Conservation (phyloP, 805 yeast species). For the Millerozyma acaciae region DNA sequence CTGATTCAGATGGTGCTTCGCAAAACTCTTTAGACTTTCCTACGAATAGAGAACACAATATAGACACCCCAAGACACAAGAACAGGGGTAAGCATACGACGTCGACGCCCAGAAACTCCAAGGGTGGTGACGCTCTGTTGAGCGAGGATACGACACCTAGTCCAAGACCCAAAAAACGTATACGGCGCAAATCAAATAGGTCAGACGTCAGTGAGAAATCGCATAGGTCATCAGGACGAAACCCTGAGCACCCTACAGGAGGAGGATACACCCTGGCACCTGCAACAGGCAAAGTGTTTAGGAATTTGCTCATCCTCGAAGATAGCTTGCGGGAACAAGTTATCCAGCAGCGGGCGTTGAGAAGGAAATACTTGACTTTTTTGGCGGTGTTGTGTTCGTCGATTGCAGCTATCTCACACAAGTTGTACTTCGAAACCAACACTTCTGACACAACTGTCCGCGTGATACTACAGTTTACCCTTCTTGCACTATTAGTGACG, state of each 20-base stretch:
- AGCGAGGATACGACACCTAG: slow-evolving; percentile 16
- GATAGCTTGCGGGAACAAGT: slow-evolving; percentile 82
- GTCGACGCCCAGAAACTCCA: slow-evolving; percentile 4
- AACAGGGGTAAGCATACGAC: slow-evolving; percentile 2
- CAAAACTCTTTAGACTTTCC: slow-evolving; percentile 24
- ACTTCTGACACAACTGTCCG: slow-evolving; percentile 28
- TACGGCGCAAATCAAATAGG: slow-evolving; percentile 21
- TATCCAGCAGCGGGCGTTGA: slow-evolving; percentile 60
- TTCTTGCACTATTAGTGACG: slow-evolving; percentile 63
- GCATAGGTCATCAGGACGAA: slow-evolving; percentile 14
- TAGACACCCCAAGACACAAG: slow-evolving; percentile 3
- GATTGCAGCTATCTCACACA: slow-evolving; percentile 38
- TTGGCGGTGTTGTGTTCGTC: slow-evolving; percentile 35
- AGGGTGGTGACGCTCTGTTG: not conserved
- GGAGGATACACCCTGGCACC: slow-evolving; percentile 33
- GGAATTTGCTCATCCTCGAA: slow-evolving; percentile 79
- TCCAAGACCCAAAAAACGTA: slow-evolving; percentile 19
- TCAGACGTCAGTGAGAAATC: slow-evolving; percentile 24
- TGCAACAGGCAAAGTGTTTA: slow-evolving; percentile 68
- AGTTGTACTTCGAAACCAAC: slow-evolving; percentile 28
- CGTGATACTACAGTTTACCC: slow-evolving; percentile 48
- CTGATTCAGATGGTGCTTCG: slow-evolving; percentile 35
- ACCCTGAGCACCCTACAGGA: slow-evolving; percentile 15
- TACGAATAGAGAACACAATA: slow-evolving; percentile 3
- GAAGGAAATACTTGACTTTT: slow-evolving; percentile 61